These are phyloP conservation scores for Protea cynaroides DNA, from an alignment of 164 flowering plant genomes.

Conservation along the genomic window DNA sequence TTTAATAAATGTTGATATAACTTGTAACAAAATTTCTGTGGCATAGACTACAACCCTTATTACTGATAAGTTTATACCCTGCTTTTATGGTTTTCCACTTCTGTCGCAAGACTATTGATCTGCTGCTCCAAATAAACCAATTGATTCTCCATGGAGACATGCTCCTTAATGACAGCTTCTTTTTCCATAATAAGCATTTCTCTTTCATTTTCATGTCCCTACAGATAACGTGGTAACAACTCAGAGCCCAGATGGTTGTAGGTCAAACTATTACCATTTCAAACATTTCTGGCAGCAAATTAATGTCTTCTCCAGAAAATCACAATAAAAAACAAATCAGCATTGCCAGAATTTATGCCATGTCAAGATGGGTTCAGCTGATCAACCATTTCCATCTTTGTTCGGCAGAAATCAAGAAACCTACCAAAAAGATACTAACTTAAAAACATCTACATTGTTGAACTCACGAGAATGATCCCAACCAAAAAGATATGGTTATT, in stretches of 20 bases:
- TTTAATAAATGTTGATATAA: neutral
- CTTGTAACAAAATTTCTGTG: neutral
- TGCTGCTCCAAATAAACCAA: conserved; percentile 43
- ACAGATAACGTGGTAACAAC: conserved; percentile 3
- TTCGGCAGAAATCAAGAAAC: too few species aligned
- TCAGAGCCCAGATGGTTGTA: conserved; percentile 3
- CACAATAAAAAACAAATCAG: neutral
- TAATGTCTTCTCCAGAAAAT: neutral
- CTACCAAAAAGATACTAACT: too few species aligned
- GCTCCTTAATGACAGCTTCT: conserved; percentile 77
- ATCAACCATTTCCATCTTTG: too few species aligned
- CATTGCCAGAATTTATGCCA: neutral
- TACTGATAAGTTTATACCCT: conserved; percentile 38
- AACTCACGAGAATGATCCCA: too few species aligned
- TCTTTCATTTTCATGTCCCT: conserved; percentile 82
- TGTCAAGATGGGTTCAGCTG: too few species aligned
- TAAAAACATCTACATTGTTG: too few species aligned
- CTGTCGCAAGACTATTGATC: conserved; percentile 44
- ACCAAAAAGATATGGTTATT: too few species aligned
- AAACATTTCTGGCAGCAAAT: neutral
- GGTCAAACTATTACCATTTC: neutral
- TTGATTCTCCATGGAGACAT: conserved; percentile 59
- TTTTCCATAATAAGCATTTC: conserved; percentile 88
- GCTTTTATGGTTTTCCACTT: conserved; percentile 46
- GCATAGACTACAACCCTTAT: neutral